Evolutionary conservation across 139 green algal species (phyloP).

Genomic region (Auxenochlorella pyrenoidosa): DNA sequence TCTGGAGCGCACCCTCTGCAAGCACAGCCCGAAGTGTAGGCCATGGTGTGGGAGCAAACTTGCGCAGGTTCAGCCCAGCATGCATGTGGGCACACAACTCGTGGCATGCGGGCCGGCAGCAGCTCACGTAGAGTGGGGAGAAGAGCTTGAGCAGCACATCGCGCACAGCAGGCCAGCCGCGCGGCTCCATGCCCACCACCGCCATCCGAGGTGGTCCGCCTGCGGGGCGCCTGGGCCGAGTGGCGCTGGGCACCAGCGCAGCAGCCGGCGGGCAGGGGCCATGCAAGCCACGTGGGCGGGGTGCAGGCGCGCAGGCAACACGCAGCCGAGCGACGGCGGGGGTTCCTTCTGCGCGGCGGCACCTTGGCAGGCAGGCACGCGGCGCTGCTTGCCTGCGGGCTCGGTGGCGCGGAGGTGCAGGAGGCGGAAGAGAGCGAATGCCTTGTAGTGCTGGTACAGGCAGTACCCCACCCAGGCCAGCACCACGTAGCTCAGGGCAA

Average conservation of each 20-base stretch:
- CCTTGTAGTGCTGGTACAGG: conserved; percentile 19
- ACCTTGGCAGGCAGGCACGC: neutral
- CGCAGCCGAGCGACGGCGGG: too few relatives aligned
- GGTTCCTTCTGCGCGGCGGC: too few relatives aligned
- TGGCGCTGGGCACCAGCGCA: too few relatives aligned
- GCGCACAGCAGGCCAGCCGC: neutral
- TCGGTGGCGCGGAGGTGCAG: neutral
- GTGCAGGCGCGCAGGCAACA: neutral
- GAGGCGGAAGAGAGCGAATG: conserved; percentile 1
- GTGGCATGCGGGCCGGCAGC: neutral
- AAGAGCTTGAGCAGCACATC: neutral
- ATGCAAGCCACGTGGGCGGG: too few relatives aligned
- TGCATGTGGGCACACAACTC: too few relatives aligned
- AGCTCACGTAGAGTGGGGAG: neutral
- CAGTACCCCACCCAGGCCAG: neutral
- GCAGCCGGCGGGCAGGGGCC: too few relatives aligned
- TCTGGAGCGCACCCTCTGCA: too few relatives aligned
- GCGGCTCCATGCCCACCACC: neutral
- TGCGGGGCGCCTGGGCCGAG: neutral
- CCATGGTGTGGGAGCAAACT: too few relatives aligned
- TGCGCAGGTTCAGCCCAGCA: too few relatives aligned
- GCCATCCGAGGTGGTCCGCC: neutral
- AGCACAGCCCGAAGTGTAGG: too few relatives aligned
- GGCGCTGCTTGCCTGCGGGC: neutral
- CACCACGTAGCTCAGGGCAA: conserved; percentile 13